phyloP scores from a whole-genome alignment of 345 rosid species.

The Aquilaria malaccensis region DNA sequence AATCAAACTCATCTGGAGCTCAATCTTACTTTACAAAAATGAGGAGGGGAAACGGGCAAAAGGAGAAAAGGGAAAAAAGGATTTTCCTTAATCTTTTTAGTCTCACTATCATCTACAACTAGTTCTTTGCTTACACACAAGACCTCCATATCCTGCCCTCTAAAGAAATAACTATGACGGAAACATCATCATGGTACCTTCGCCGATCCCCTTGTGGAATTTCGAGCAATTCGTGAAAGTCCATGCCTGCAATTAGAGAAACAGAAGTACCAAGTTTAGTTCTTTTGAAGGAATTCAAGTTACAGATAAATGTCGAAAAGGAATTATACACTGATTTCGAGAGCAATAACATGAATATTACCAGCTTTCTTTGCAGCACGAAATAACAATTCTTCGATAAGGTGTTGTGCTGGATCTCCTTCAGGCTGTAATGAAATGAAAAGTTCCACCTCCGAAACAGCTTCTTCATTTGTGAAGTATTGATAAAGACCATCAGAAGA shows the following conservation, averaged over 20 bases:
- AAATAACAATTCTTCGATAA: slow-evolving; percentile 77
- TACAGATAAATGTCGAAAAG: not conserved
- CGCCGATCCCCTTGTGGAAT: slow-evolving; percentile 93
- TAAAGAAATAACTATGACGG: slow-evolving; percentile 79
- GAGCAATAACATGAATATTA: slow-evolving; percentile 14
- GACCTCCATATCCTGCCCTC: slow-evolving; percentile 98
- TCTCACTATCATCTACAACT: slow-evolving; percentile 16
- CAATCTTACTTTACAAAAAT: slow-evolving; percentile 27
- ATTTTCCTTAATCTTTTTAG: slow-evolving; percentile 16
- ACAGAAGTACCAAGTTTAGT: not conserved
- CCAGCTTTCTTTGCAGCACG: slow-evolving; percentile 99
- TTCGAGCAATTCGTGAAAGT: slow-evolving; percentile 76
- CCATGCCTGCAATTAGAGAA: slow-evolving; percentile 55
- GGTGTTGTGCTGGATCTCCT: slow-evolving; percentile 98
- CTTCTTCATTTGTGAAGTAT: slow-evolving; percentile 91
- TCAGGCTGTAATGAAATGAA: slow-evolving; percentile 85
- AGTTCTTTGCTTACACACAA: slow-evolving; percentile 53
- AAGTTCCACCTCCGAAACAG: slow-evolving; percentile 79
- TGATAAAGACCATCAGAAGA: slow-evolving; percentile 95
- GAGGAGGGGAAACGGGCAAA: slow-evolving; percentile 18
- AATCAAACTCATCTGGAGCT: slow-evolving; percentile 16
- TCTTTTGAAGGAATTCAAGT: not conserved
- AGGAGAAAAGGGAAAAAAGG: slow-evolving; percentile 19
- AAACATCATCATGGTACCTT: slow-evolving; percentile 88
- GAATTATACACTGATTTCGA: not conserved